Evolutionary conservation across 257 asterid species (phyloP).

Genomic region (Solanum commersonii): DNA sequence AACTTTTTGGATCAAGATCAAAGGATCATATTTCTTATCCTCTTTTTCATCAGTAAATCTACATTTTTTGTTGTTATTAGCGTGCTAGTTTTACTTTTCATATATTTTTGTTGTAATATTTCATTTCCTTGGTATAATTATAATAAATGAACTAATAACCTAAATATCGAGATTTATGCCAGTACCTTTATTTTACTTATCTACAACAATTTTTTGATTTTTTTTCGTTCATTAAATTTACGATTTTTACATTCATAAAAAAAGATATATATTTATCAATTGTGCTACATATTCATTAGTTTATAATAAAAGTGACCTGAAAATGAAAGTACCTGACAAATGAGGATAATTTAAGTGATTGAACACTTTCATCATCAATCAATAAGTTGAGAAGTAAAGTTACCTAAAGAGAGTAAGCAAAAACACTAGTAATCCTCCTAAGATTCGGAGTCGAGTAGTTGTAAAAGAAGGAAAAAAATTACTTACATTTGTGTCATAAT

Average conservation of each 20-base stretch:
- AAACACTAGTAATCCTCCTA: not conserved
- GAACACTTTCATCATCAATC: not conserved
- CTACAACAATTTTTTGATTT: not conserved
- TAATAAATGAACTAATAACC: not conserved
- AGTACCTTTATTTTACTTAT: not conserved
- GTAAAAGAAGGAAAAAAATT: not conserved
- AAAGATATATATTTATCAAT: not conserved
- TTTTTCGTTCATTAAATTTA: not conserved
- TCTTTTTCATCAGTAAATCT: not conserved
- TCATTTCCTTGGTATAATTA: not conserved
- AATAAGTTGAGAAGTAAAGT: not conserved
- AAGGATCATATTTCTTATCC: not conserved
- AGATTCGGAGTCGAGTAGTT: not conserved
- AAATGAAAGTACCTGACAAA: not conserved
- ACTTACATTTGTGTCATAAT: not conserved
- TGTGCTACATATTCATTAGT: not conserved
- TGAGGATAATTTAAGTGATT: not conserved
- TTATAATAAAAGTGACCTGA: not conserved
- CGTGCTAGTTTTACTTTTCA: not conserved
- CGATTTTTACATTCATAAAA: not conserved
- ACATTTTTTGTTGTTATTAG: not conserved
- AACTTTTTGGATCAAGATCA: not conserved
- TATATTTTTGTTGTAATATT: not conserved
- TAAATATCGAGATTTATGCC: not conserved
- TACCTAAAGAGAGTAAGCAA: not conserved